Evolutionary conservation across 306 rosid genomes (phyloP).

Genomic region (Gynostemma pentaphyllum): DNA sequence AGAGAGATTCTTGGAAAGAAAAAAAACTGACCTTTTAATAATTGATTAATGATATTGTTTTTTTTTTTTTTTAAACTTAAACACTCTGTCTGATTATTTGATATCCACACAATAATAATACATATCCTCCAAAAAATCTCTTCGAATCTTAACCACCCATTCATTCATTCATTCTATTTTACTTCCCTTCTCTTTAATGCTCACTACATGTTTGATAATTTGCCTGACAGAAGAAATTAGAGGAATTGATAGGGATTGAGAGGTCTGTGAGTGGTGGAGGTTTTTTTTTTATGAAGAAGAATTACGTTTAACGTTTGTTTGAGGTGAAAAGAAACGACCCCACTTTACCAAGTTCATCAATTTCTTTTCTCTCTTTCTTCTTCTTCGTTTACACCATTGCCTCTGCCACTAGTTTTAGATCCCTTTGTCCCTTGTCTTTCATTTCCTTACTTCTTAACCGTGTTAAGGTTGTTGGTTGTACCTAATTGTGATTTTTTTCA

Average conservation of each 20-base stretch:
- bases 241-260: slow-evolving; percentile 13
- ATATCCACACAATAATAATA: slow-evolving; percentile 38
- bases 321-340: slow-evolving; percentile 22
- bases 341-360: slow-evolving; percentile 29
- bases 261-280: slow-evolving; percentile 29
- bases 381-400: slow-evolving; percentile 16
- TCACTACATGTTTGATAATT: slow-evolving; percentile 28
- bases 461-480: slow-evolving; percentile 26
- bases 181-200: slow-evolving; percentile 8
- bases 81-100: slow-evolving; percentile 5
- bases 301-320: slow-evolving; percentile 29
- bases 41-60: no score
- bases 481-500: slow-evolving; percentile 25
- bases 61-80: neutral
- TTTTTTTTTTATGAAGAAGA: slow-evolving; percentile 30
- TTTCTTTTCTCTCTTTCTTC: slow-evolving; percentile 9
- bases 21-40: neutral
- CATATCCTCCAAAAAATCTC: slow-evolving; percentile 14
- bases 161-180: slow-evolving; percentile 12
- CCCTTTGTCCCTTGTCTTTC: slow-evolving; percentile 19
- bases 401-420: slow-evolving; percentile 8
- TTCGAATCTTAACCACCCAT: slow-evolving; percentile 30
- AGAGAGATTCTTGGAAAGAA: neutral
- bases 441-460: neutral
- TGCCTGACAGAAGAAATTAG: slow-evolving; percentile 6